Evolutionary conservation across 306 rosid genomes (phyloP), one percentile per base, ranked within the genome.

Genomic region (Dalbergia cochinchinensis): DNA sequence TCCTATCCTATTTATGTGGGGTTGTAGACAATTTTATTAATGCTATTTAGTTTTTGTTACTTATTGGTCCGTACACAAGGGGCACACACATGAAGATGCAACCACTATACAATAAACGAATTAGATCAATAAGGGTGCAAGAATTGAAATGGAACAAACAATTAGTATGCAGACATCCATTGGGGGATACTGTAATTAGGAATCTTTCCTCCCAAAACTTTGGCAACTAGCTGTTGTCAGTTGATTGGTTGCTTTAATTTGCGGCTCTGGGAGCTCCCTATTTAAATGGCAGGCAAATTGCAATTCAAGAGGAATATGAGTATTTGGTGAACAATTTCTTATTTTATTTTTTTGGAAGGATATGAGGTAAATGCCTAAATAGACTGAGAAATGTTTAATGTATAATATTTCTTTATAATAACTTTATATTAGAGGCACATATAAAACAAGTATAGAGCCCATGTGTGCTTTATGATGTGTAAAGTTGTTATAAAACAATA

Each of bases 161-260:
- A 35, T 11, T 15, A 2, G 48, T 15, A 19, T 39, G 22, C 48
- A 8, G 10, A 63, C 7, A 34, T 35, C 47, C 14, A 12, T 26
- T 4, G 7, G 34, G 8, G 35, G 41, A 0, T 20, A n/a, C 37
- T 5, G 14, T 54, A n/a, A 19, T 18, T 53, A 1, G 42, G 33
- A 77, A 66, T 26, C 31, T 26, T 26, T 26, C 14, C 59, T n/a
- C 48, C 31, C 8, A 10, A 4, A 37, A 53, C 55, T 9, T 11
- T 76, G 39, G 51, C 65, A 51, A 20, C 4, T 65, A 65, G 50
- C 65, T 50, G 15, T 5, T 1, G 12, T 15, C 68, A 67, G 19
- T 55, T 63, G 33, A 48, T 63, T 14, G 10, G 69, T 34, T 61
- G 34, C 11, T 55, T 76, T 50, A 51, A 16, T 35, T 18, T 76